Percentiles rank a stretch among this genome's conserved stretches.
Conservation (phyloP, 2,329 filamentous ascomycete genomes). For the Colletotrichum sp. region DNA sequence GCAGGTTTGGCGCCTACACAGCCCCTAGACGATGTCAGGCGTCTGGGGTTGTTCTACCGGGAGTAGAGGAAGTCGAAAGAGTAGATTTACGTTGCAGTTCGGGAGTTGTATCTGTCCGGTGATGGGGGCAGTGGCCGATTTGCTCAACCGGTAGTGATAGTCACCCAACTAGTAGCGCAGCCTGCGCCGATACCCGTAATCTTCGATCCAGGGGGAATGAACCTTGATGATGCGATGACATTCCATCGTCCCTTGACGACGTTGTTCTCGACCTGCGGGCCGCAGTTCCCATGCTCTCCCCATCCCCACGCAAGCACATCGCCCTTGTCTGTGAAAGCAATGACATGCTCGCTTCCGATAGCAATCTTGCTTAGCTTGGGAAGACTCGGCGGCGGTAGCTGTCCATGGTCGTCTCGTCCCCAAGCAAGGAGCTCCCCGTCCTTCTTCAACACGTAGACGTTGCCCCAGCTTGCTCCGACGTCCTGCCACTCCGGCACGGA, state of each 20-base stretch:
- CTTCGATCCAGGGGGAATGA: slow-evolving; percentile 53
- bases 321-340: slow-evolving; percentile 70
- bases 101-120: neutral
- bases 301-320: slow-evolving; percentile 89
- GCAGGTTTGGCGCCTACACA: slow-evolving; percentile 72
- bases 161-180: slow-evolving; percentile 88
- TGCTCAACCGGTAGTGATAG: slow-evolving; percentile 40
- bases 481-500: slow-evolving; percentile 65
- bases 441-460: slow-evolving; percentile 71
- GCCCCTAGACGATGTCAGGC: slow-evolving; percentile 69
- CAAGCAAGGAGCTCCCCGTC: slow-evolving; percentile 71
- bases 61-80: slow-evolving; percentile 26
- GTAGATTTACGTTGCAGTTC: slow-evolving; percentile 30
- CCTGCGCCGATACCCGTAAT: slow-evolving; percentile 77
- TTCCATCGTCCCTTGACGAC: slow-evolving; percentile 76
- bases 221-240: slow-evolving; percentile 64
- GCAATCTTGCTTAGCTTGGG: slow-evolving; percentile 69
- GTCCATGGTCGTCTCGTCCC: slow-evolving; percentile 87
- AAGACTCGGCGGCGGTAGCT: slow-evolving; percentile 70
- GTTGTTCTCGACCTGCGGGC: slow-evolving; percentile 66
- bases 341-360: slow-evolving; percentile 87
- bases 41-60: slow-evolving; percentile 43
- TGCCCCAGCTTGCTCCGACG: slow-evolving; percentile 82
- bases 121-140: slow-evolving; percentile 13
- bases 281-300: slow-evolving; percentile 98